A percentile compares a stretch with the other conserved stretches of the same genome.
These are phyloP conservation scores for Phaeosphaeriaceae sp. DNA, from an alignment of 2,329 filamentous ascomycete species.

Conservation along the genomic window DNA sequence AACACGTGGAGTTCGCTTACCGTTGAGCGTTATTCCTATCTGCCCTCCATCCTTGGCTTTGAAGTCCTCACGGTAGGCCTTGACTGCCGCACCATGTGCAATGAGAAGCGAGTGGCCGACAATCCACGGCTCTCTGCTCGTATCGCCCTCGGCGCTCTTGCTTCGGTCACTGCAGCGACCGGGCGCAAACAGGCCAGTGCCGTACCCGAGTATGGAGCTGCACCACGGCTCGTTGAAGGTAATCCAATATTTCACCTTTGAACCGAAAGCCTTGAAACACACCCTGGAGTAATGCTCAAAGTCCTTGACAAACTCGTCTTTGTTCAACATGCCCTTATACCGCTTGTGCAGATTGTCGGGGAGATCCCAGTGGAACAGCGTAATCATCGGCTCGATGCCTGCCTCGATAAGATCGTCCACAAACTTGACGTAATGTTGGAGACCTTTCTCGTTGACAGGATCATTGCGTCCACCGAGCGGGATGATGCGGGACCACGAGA, in stretches of 20 bases:
- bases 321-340: slow-evolving; percentile 82
- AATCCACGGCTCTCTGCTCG: slow-evolving; percentile 79
- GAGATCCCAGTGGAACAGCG: slow-evolving; percentile 88
- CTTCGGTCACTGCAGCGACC: slow-evolving; percentile 79
- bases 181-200: slow-evolving; percentile 77
- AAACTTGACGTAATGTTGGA: slow-evolving; percentile 80
- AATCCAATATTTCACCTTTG: slow-evolving; percentile 85
- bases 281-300: slow-evolving; percentile 80
- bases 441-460: slow-evolving; percentile 77
- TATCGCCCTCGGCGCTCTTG: slow-evolving; percentile 75
- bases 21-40: slow-evolving; percentile 89
- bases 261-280: slow-evolving; percentile 74
- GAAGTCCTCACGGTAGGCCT: slow-evolving; percentile 83
- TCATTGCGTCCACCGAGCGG: slow-evolving; percentile 84
- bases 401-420: slow-evolving; percentile 78
- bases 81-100: slow-evolving; percentile 81
- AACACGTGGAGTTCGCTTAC: slow-evolving; percentile 50
- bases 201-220: slow-evolving; percentile 81
- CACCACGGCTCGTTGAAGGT: slow-evolving; percentile 94
- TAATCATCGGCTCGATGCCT: slow-evolving; percentile 81
- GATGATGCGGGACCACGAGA: slow-evolving; percentile 84
- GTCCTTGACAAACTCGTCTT: slow-evolving; percentile 81
- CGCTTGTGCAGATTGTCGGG: slow-evolving; percentile 79
- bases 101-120: slow-evolving; percentile 82
- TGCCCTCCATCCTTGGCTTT: slow-evolving; percentile 74